Evolutionary conservation across 148 eudicot genomes (phyloP).

Genomic region (Silene uniflora): DNA sequence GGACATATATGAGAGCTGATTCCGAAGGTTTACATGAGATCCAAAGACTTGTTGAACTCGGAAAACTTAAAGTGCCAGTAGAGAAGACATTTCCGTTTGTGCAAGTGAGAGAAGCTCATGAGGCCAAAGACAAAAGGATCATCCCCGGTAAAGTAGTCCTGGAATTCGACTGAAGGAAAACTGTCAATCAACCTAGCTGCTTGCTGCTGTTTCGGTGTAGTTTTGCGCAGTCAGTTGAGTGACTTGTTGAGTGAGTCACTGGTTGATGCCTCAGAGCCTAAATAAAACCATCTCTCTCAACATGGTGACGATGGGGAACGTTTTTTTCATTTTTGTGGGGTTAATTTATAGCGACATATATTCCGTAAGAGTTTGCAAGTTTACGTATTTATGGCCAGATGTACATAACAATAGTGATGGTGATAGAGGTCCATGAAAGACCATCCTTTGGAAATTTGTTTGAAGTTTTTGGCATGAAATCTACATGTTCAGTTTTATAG

Average conservation of each 20-base stretch:
- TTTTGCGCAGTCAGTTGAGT: background rate
- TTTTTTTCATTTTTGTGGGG: background rate
- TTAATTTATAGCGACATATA: background rate
- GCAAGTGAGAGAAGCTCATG: slow-evolving; percentile 85
- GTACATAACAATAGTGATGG: background rate
- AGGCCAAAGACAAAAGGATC: slow-evolving; percentile 71
- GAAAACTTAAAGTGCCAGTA: slow-evolving; percentile 81
- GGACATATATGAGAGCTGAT: slow-evolving; percentile 96
- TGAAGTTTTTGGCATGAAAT: no score
- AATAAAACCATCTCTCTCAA: slow-evolving; percentile 18
- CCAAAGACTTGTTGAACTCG: slow-evolving; percentile 57
- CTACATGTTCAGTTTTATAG: no score
- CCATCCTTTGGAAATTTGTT: no score
- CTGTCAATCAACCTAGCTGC: background rate
- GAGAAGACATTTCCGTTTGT: slow-evolving; percentile 72
- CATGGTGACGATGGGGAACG: background rate
- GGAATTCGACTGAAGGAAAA: slow-evolving; percentile 49
- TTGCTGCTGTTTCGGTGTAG: slow-evolving; percentile 5
- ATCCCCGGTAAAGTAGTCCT: slow-evolving; percentile 89
- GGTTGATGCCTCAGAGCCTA: slow-evolving; percentile 7
- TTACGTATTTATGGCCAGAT: background rate
- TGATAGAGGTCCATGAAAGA: no score
- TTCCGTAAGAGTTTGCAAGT: background rate
- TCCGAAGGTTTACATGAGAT: slow-evolving; percentile 84
- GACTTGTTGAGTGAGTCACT: slow-evolving; percentile 2